Evolutionary conservation across 139 green algal species (phyloP).

Genomic region (Prasinococcaceae sp.): DNA sequence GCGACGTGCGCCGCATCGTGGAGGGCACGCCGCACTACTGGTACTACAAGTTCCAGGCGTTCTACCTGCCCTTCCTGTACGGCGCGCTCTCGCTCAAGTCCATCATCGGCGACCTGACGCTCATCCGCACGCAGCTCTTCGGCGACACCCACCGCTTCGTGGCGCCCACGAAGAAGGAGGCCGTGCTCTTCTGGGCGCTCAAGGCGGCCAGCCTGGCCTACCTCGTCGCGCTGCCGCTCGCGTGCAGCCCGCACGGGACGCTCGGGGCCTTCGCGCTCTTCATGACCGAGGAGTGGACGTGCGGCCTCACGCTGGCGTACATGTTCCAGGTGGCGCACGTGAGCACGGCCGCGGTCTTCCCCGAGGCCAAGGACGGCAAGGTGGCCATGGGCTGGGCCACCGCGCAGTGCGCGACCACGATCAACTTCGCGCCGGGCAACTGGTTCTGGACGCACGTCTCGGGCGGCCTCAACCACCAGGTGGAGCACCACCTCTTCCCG

Average conservation of each 20-base stretch:
- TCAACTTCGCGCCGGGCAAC: slow-evolving; percentile 45
- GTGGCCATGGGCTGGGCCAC: slow-evolving; percentile 33
- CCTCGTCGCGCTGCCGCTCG: slow-evolving; percentile 16
- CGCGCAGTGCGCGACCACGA: slow-evolving; percentile 35
- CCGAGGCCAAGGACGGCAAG: slow-evolving; percentile 15
- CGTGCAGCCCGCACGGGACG: slow-evolving; percentile 1
- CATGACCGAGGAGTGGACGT: slow-evolving; percentile 14
- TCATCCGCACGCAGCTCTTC: no score
- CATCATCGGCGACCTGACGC: slow-evolving; percentile 44
- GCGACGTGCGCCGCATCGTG: slow-evolving; percentile 40
- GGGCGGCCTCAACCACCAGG: slow-evolving; percentile 50
- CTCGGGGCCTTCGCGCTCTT: slow-evolving; percentile 4
- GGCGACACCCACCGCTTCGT: no score
- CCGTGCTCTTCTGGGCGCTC: slow-evolving; percentile 13
- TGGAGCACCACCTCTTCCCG: slow-evolving; percentile 39
- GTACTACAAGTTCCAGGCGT: slow-evolving; percentile 35
- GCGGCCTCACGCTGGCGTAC: slow-evolving; percentile 31
- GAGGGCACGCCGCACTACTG: slow-evolving; percentile 24
- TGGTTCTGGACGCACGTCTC: slow-evolving; percentile 55
- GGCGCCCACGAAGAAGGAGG: no score
- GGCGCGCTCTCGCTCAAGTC: slow-evolving; percentile 47
- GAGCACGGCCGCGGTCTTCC: slow-evolving; percentile 22
- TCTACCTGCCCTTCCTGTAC: slow-evolving; percentile 48
- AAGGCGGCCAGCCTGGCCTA: slow-evolving; percentile 20
- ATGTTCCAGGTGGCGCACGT: slow-evolving; percentile 65